These are phyloP conservation scores for Xylaria sp. DNA, from an alignment of 495 filamentous ascomycete genomes.

Conservation along the genomic window DNA sequence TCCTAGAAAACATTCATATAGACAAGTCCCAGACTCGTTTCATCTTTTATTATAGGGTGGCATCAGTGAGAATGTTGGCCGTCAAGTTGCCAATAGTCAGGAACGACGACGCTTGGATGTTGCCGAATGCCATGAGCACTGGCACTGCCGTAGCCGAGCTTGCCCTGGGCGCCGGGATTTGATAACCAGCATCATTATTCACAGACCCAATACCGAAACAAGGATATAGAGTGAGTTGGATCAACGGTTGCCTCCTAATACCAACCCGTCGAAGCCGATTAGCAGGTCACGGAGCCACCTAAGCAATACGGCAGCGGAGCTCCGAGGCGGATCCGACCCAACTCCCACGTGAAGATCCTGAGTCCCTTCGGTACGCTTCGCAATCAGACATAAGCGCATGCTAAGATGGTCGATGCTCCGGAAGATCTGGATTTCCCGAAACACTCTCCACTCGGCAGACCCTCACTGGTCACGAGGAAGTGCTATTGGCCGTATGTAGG, in stretches of 20 bases:
- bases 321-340: background rate
- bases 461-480: background rate
- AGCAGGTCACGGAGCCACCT: background rate
- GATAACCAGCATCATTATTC: background rate
- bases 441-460: background rate
- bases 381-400: background rate
- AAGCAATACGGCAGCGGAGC: background rate
- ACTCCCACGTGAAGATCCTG: too few species aligned
- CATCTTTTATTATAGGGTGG: background rate
- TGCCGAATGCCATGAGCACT: background rate
- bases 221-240: background rate
- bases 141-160: background rate
- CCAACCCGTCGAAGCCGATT: background rate
- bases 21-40: background rate
- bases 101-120: background rate
- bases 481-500: background rate
- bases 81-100: background rate
- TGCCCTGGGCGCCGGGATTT: background rate
- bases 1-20: background rate
- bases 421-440: background rate
- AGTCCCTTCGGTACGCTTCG: background rate
- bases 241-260: background rate
- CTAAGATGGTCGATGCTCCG: background rate
- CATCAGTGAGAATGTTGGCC: background rate
- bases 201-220: background rate